Conservation (phyloP, 441 rosid genomes). For the Isatis lusitanica region DNA sequence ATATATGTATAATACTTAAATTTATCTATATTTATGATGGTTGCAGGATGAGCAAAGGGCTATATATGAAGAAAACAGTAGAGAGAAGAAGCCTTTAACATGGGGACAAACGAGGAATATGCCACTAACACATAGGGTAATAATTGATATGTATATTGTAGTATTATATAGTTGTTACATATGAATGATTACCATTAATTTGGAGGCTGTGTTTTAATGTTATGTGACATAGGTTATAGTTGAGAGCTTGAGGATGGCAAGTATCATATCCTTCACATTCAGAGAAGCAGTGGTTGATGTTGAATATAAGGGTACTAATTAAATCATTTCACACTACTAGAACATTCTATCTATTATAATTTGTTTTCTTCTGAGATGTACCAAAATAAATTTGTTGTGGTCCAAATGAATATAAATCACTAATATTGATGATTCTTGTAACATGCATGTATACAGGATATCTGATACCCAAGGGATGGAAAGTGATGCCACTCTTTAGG, state of each 20-base stretch:
- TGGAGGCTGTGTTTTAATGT: conserved; percentile 6
- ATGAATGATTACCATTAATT: conserved; percentile 1
- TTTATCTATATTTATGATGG: background rate
- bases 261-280: conserved; percentile 90
- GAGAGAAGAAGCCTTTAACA: conserved; percentile 55
- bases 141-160: background rate
- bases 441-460: conserved; percentile 54
- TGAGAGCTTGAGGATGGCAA: conserved; percentile 92
- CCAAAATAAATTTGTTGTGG: conserved; percentile 24
- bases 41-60: conserved; percentile 77
- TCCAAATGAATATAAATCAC: conserved; percentile 33
- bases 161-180: background rate
- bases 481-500: conserved; percentile 95
- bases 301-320: conserved; percentile 71
- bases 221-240: conserved; percentile 53
- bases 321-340: conserved; percentile 22
- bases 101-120: conserved; percentile 85
- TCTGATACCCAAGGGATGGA: conserved; percentile 95
- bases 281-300: conserved; percentile 93
- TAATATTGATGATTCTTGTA: conserved; percentile 6
- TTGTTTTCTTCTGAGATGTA: background rate
- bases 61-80: conserved; percentile 46
- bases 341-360: conserved; percentile 24
- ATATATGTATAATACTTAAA: background rate
- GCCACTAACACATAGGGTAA: conserved; percentile 77